Evolutionary conservation across 371 early-diverging fungal species (phyloP).

Genomic region (Chytridiales sp.): DNA sequence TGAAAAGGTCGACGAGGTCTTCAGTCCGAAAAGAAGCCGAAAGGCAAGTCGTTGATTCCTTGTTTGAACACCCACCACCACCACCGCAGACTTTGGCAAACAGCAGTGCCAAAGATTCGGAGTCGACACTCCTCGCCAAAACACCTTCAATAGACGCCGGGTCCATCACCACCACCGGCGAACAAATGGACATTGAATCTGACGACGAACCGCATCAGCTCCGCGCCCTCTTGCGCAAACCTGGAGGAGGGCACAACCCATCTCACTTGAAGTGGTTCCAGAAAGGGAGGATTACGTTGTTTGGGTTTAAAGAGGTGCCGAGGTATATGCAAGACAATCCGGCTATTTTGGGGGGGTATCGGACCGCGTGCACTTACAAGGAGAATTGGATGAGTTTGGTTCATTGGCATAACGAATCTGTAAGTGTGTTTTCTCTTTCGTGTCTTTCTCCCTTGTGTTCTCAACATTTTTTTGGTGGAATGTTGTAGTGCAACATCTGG

Average conservation of each 20-base stretch:
- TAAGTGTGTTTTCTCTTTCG: not conserved
- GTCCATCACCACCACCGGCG: too few relatives aligned
- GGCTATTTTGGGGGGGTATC: conserved; percentile 25
- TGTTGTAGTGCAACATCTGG: conserved; percentile 27
- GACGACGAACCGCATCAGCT: too few relatives aligned
- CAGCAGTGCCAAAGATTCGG: too few relatives aligned
- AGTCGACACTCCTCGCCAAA: too few relatives aligned
- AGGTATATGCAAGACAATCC: conserved; percentile 27
- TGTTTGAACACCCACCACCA: too few relatives aligned
- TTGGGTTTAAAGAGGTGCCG: conserved; percentile 20
- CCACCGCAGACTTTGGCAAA: too few relatives aligned
- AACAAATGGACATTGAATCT: too few relatives aligned
- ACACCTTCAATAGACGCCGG: too few relatives aligned
- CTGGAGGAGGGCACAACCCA: not conserved
- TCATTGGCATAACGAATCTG: conserved; percentile 39
- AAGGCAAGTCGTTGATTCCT: too few relatives aligned
- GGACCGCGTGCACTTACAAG: conserved; percentile 26
- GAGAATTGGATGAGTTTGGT: conserved; percentile 31
- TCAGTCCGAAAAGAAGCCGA: too few relatives aligned
- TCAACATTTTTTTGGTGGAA: not conserved
- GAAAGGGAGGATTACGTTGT: conserved; percentile 3
- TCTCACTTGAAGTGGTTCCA: conserved; percentile 9
- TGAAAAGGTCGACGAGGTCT: too few relatives aligned
- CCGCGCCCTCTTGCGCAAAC: too few relatives aligned
- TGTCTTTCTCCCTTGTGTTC: not conserved